Conservation (phyloP, 805 yeast species). For the Yamadazyma sp. region DNA sequence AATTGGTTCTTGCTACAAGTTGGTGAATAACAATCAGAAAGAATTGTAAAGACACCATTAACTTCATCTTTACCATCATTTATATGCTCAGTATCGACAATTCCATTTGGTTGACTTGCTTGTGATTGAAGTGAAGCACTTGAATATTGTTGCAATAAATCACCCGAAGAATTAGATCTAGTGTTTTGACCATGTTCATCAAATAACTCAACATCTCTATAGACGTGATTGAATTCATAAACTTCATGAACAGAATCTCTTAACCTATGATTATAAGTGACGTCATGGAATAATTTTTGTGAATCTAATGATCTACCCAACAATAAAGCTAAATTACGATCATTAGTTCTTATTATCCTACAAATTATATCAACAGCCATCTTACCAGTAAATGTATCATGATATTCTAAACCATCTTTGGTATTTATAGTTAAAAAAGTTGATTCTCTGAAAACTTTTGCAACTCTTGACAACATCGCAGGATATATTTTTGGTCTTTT, state of each 20-base stretch:
- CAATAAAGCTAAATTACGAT: constrained; percentile 82
- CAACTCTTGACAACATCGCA: constrained; percentile 83
- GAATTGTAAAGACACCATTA: constrained; percentile 87
- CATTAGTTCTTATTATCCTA: constrained; percentile 81
- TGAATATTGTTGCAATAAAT: constrained; percentile 14
- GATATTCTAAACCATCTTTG: constrained; percentile 87
- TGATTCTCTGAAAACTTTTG: constrained; percentile 67
- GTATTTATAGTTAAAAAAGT: constrained; percentile 72
- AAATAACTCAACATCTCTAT: constrained; percentile 44
- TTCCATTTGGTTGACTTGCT: not conserved
- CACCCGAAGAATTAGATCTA: constrained; percentile 6
- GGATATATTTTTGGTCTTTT: constrained; percentile 79
- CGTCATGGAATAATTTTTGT: constrained; percentile 92
- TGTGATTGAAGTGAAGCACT: not conserved
- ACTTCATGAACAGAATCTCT: constrained; percentile 87
- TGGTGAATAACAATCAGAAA: constrained; percentile 95
- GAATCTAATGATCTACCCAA: constrained; percentile 92
- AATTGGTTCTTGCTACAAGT: constrained; percentile 86
- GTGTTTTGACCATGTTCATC: constrained; percentile 20
- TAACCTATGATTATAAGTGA: constrained; percentile 87
- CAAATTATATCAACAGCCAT: constrained; percentile 93
- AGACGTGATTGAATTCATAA: constrained; percentile 71
- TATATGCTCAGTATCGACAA: not conserved
- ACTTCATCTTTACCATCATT: constrained; percentile 31
- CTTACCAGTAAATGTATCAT: constrained; percentile 90